Evolutionary conservation across 1,139 yeast species (phyloP).

Genomic region (Hanseniaspora gamundiae): DNA sequence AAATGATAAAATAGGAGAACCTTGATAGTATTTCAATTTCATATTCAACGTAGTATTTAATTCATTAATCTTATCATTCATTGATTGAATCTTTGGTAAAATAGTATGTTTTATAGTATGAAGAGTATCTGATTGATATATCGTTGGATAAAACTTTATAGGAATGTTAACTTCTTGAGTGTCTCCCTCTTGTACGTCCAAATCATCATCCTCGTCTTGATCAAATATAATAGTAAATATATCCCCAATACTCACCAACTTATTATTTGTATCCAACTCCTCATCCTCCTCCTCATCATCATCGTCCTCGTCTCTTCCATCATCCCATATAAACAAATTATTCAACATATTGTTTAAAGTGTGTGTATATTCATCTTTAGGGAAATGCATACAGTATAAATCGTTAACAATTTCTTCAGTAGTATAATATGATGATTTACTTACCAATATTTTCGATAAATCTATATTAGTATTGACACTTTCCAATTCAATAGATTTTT

Average conservation of each 20-base stretch:
- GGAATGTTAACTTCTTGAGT: conserved; percentile 22
- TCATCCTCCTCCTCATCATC: neutral
- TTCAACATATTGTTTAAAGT: conserved; percentile 24
- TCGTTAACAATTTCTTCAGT: neutral
- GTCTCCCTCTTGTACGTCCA: conserved; percentile 14
- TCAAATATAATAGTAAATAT: conserved; percentile 6
- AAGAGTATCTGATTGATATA: conserved; percentile 12
- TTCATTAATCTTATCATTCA: neutral
- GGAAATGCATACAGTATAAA: conserved; percentile 17
- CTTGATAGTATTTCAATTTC: conserved; percentile 20
- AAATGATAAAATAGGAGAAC: conserved; percentile 19
- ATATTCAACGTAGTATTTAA: neutral
- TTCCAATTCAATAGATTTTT: too few relatives aligned
- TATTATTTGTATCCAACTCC: neutral
- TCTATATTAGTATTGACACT: neutral
- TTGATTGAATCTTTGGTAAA: neutral
- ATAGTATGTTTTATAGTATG: neutral
- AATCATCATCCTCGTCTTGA: conserved; percentile 16
- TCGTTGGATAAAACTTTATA: conserved; percentile 22
- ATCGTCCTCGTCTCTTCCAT: neutral
- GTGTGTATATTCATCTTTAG: conserved; percentile 23
- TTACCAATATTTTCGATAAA: neutral
- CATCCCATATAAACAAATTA: conserved; percentile 12
- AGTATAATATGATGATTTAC: neutral
- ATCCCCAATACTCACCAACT: neutral